Base-by-base conservation (phyloP, 306 rosid species). In the Senna tora region DNA sequence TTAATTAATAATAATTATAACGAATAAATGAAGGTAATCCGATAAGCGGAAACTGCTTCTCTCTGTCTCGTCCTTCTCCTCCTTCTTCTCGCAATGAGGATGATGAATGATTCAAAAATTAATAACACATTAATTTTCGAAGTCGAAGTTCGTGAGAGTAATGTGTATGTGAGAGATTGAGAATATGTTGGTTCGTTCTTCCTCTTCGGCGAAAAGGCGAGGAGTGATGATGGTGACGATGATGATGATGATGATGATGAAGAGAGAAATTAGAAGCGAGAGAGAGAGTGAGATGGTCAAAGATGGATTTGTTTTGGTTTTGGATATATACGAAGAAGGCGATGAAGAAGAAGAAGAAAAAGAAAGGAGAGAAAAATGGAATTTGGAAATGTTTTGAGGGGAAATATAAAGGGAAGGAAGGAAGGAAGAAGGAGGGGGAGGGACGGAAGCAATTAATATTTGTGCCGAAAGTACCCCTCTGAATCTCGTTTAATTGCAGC, bases 201-300 rank as follows among this genome's bases (percentile, higher is more conserved):
- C 30, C 1, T 20, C 12, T 9, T 39, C 81, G 91, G 96, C 93
- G 87, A 86, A 87, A 89, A 82, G 86, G 85, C 80, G 0, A 77
- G 51, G 84, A 73, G 72, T 60, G 88, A 71, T 67, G 85, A 75
- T 67, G 84, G 77, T n/a, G 51, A 59, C 4, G 38, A 33, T 6
- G 38, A 33, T 6, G 38, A 33, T 6, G 38, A 33, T 2, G n/a
- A n/a, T n/a, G n/a, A n/a, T 60, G 88, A 71, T 67, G 85, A 75
- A 64, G 84, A 25, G 63, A 11, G 63, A 56, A 30, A 56, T 28
- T 28, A 7, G 14, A 28, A 56, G 1, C 19, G 38, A 6, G 62
- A 25, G 62, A 53, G 64, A 46, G 42, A 71, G 90, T 81, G 86
- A 87, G 94, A 88, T 71, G 89, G 98, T 92, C 98, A 89, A 92